Conservation (phyloP, 139 green algal species). For the Chlorella sorokiniana region DNA sequence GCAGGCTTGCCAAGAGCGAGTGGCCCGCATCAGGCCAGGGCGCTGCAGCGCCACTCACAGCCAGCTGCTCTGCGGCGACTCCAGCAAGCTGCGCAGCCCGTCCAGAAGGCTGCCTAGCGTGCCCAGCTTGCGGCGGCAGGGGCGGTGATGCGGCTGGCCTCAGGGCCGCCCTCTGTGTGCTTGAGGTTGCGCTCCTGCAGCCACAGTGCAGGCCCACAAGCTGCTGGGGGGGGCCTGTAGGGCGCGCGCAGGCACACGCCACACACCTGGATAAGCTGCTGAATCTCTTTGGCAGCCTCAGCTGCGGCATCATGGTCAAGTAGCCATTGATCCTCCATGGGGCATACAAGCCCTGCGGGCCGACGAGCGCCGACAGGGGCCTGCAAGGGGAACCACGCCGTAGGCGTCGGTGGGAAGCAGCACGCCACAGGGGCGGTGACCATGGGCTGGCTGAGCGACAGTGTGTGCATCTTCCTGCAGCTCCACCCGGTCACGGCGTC, state of each 20-base stretch:
- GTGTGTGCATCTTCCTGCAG: too few relatives aligned
- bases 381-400: too few relatives aligned
- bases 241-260: neutral
- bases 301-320: conserved; percentile 76
- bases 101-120: conserved; percentile 73
- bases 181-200: conserved; percentile 82
- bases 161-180: conserved; percentile 63
- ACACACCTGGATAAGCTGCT: conserved; percentile 72
- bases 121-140: conserved; percentile 80
- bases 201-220: neutral
- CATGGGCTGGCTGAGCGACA: too few relatives aligned
- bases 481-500: too few relatives aligned
- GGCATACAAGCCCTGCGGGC: neutral
- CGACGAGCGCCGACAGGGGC: neutral
- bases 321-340: conserved; percentile 72
- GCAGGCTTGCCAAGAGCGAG: too few relatives aligned
- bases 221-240: neutral
- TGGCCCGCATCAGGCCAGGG: neutral
- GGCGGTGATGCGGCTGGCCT: conserved; percentile 82
- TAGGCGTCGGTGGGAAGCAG: too few relatives aligned
- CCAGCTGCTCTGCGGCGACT: conserved; percentile 46
- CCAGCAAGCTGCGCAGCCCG: conserved; percentile 63
- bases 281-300: conserved; percentile 65
- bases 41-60: conserved; percentile 59
- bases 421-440: too few relatives aligned